Percentiles rank a stretch among this genome's conserved stretches.
Conservation (phyloP, 495 filamentous ascomycete genomes). For the Penicillium lividum region DNA sequence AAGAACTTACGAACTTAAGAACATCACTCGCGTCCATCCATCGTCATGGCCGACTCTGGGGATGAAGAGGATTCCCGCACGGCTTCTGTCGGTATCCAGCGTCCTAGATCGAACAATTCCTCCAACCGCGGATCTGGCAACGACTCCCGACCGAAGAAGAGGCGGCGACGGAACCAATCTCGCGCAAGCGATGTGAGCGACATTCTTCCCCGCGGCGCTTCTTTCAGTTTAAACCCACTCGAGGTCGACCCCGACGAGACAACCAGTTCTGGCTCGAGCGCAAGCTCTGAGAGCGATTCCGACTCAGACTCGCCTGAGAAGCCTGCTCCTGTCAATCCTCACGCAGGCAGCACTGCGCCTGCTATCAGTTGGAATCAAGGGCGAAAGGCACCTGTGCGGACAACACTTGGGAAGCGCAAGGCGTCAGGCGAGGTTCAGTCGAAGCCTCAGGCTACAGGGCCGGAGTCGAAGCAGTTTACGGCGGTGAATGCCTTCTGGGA, state of each 20-base stretch:
- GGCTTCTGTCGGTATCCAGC: slow-evolving; percentile 37
- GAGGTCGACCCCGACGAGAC: slow-evolving; percentile 39
- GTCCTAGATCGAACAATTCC: slow-evolving; percentile 21
- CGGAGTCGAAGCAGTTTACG: slow-evolving; percentile 30
- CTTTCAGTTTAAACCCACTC: slow-evolving; percentile 36
- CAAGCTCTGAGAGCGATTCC: slow-evolving; percentile 24
- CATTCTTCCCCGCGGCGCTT: slow-evolving; percentile 42
- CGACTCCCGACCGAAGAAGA: slow-evolving; percentile 32
- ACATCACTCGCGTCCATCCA: background rate
- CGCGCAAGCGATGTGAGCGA: slow-evolving; percentile 31
- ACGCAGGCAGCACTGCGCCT: slow-evolving; percentile 31
- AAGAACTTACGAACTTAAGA: too few relatives aligned
- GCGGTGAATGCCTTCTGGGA: slow-evolving; percentile 46
- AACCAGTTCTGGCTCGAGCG: slow-evolving; percentile 33
- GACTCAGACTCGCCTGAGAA: slow-evolving; percentile 15
- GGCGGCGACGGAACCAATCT: slow-evolving; percentile 30
- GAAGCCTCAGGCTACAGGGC: slow-evolving; percentile 1
- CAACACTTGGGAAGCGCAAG: slow-evolving; percentile 32
- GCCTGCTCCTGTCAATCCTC: slow-evolving; percentile 18
- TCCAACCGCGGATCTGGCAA: slow-evolving; percentile 27
- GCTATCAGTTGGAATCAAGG: slow-evolving; percentile 46
- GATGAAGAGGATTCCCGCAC: slow-evolving; percentile 49
- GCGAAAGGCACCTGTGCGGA: slow-evolving; percentile 38
- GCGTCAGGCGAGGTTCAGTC: slow-evolving; percentile 1
- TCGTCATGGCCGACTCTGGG: slow-evolving; percentile 34